phyloP scores from a whole-genome alignment of 139 green algal genomes.

The Tetradesmus lagerheimii region DNA sequence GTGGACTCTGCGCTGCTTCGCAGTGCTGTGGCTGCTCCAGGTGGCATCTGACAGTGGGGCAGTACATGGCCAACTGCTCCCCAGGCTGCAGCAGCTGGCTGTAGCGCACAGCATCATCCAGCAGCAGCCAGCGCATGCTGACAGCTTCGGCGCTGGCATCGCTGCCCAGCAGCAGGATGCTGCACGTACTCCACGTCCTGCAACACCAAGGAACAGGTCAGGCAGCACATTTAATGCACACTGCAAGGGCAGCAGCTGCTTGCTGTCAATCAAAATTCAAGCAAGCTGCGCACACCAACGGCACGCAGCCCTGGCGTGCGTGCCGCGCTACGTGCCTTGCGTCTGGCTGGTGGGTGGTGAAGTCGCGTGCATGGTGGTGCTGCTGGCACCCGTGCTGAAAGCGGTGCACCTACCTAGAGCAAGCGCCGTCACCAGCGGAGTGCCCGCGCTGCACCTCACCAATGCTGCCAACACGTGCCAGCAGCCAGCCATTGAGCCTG shows the following conservation, averaged over 20 bases:
- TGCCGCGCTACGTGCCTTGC: not conserved
- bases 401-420: not conserved
- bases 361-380: not conserved
- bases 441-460: not conserved
- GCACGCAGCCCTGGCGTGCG: too few relatives aligned
- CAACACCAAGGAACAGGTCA: not conserved
- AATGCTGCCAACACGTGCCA: not conserved
- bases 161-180: not conserved
- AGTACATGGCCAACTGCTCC: constrained; percentile 28
- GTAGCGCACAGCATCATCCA: constrained; percentile 17
- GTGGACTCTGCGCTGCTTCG: not conserved
- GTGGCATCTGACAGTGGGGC: not conserved
- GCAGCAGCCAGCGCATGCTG: constrained; percentile 13
- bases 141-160: not conserved
- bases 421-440: not conserved
- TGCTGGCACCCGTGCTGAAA: not conserved
- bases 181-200: constrained; percentile 17
- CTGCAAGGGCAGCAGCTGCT: too few relatives aligned
- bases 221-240: not conserved
- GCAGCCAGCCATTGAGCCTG: constrained; percentile 15
- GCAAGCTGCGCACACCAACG: too few relatives aligned
- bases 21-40: not conserved
- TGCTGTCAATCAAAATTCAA: too few relatives aligned
- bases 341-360: too few relatives aligned
- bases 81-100: constrained; percentile 5